Evolutionary conservation across 306 rosid genomes (phyloP).

Genomic region (Cicer pinnatifidum): DNA sequence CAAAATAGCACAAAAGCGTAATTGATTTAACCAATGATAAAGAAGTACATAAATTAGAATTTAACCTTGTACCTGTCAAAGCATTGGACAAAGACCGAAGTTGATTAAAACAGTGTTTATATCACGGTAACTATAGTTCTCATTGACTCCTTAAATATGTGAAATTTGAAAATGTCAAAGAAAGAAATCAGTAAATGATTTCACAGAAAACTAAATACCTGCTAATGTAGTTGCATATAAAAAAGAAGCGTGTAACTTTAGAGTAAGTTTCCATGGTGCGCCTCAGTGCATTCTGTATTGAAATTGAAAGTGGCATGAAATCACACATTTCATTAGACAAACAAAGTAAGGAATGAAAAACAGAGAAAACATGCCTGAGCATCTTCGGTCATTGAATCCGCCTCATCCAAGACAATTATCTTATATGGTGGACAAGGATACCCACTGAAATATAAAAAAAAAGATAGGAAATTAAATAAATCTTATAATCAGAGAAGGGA

Average conservation of each 20-base stretch:
- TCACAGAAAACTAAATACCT: conserved; percentile 53
- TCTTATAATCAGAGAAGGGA: background rate
- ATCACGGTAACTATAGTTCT: background rate
- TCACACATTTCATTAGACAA: background rate
- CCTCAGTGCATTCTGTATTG: conserved; percentile 86
- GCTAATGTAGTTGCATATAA: conserved; percentile 96
- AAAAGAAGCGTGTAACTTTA: conserved; percentile 89
- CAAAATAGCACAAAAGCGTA: background rate
- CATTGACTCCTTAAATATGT: conserved; percentile 1
- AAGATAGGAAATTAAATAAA: conserved; percentile 21
- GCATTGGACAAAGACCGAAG: conserved; percentile 17
- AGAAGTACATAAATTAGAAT: background rate
- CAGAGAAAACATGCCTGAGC: conserved; percentile 70
- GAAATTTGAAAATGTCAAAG: conserved; percentile 1
- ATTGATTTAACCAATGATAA: conserved; percentile 5
- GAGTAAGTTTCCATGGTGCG: conserved; percentile 96
- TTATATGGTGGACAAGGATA: conserved; percentile 91
- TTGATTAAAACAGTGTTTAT: conserved; percentile 21
- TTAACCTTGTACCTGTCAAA: background rate
- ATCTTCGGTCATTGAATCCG: conserved; percentile 99
- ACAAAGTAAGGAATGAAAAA: conserved; percentile 3
- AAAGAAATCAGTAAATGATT: conserved; percentile 21
- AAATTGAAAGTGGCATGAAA: conserved; percentile 29
- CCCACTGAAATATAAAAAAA: conserved; percentile 54
- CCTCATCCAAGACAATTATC: conserved; percentile 94